Evolutionary conservation across 768 basidiomycete species (phyloP).

Genomic region (Lentinula detonsa): DNA sequence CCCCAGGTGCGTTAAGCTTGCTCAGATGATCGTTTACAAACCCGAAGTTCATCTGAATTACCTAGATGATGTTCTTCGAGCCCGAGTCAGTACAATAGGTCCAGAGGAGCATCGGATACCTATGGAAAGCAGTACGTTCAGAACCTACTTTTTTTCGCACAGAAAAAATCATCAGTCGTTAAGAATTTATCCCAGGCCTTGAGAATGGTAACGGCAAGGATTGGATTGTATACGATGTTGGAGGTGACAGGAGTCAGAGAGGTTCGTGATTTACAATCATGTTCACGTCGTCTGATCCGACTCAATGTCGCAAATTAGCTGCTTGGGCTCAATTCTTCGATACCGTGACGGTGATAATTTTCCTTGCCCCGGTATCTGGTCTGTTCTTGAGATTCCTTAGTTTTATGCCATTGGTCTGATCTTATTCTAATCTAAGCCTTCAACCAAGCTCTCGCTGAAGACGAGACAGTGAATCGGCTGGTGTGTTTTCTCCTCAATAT

Average conservation of each 20-base stretch:
- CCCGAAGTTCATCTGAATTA: not conserved
- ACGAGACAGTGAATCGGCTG: conserved; percentile 52
- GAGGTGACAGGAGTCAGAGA: conserved; percentile 52
- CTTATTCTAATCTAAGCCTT: conserved; percentile 37
- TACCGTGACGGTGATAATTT: conserved; percentile 61
- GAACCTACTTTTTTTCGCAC: not conserved
- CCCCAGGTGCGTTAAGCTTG: conserved; percentile 30
- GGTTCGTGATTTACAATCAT: conserved; percentile 25
- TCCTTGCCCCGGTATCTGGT: conserved; percentile 54
- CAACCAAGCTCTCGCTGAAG: conserved; percentile 57
- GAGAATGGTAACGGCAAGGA: conserved; percentile 29
- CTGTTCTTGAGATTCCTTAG: not conserved
- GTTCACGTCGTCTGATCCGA: not conserved
- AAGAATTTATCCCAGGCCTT: conserved; percentile 10
- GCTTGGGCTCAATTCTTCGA: conserved; percentile 70
- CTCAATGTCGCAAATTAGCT: not conserved
- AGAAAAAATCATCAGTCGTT: not conserved
- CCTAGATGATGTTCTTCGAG: conserved; percentile 57
- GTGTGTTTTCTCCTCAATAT: conserved; percentile 32
- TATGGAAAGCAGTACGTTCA: conserved; percentile 29
- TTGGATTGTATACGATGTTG: conserved; percentile 67
- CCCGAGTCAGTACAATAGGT: conserved; percentile 57
- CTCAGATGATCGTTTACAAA: not conserved
- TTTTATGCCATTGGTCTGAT: not conserved
- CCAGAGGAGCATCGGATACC: conserved; percentile 58